phyloP scores from a whole-genome alignment of 306 rosid species.

The Sphenostylis stenocarpa region DNA sequence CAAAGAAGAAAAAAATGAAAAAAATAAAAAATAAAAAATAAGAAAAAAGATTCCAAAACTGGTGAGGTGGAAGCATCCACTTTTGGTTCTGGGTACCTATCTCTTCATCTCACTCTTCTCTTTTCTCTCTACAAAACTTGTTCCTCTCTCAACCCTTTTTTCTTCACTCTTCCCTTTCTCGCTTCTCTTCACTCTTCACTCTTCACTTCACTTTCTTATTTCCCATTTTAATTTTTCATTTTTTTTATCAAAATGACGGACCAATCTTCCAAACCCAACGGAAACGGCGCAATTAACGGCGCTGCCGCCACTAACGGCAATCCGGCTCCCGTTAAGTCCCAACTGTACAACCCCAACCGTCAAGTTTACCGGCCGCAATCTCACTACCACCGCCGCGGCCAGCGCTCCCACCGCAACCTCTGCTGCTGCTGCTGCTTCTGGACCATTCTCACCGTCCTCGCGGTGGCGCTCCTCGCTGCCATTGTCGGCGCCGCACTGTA shows the following conservation, averaged over 20 bases:
- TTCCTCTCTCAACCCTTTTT: constrained; percentile 15
- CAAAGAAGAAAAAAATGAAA: background rate
- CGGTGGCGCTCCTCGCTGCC: constrained; percentile 59
- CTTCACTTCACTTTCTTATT: background rate
- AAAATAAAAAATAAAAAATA: background rate
- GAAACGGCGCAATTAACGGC: constrained; percentile 28
- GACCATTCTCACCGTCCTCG: constrained; percentile 62
- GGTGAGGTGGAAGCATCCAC: constrained; percentile 62
- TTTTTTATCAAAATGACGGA: constrained; percentile 52
- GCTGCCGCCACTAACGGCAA: constrained; percentile 39
- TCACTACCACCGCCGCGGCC: constrained; percentile 62
- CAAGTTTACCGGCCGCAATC: constrained; percentile 73
- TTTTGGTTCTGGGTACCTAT: constrained; percentile 39
- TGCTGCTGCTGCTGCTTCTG: constrained; percentile 98
- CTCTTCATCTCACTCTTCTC: constrained; percentile 30
- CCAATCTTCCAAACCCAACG: constrained; percentile 56
- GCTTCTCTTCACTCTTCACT: background rate
- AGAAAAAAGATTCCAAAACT: constrained; percentile 31
- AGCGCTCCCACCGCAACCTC: constrained; percentile 60
- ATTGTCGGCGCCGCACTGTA: constrained; percentile 78
- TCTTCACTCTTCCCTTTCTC: background rate
- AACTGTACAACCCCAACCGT: constrained; percentile 57
- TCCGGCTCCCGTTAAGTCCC: constrained; percentile 45
- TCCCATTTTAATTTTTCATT: background rate
- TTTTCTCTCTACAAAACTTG: constrained; percentile 37